A percentile compares a stretch with the other conserved stretches of the same genome.
phyloP scores from a whole-genome alignment of 768 basidiomycete species.

The Crassisporium funariophilum region DNA sequence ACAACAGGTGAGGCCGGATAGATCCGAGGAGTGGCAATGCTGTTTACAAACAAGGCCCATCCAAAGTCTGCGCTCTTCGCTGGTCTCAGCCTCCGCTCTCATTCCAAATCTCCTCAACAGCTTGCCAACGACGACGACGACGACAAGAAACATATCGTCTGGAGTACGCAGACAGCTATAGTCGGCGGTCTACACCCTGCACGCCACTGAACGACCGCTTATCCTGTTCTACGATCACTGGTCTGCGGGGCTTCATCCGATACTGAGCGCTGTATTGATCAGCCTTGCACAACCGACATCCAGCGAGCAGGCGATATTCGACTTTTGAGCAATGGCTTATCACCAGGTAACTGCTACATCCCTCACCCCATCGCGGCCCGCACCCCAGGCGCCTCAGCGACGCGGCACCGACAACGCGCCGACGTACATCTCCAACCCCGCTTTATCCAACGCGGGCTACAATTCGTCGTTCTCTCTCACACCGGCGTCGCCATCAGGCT shows the following conservation, averaged over 20 bases:
- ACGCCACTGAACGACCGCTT: slow-evolving; percentile 7
- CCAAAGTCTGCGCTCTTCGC: too few species aligned
- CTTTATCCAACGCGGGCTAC: slow-evolving; percentile 59
- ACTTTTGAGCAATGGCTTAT: slow-evolving; percentile 33
- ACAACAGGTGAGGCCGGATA: slow-evolving; percentile 20
- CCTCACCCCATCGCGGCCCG: slow-evolving; percentile 77
- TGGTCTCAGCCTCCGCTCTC: slow-evolving; percentile 17
- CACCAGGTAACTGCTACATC: slow-evolving; percentile 49
- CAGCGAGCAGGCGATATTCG: slow-evolving; percentile 5
- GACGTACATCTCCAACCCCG: slow-evolving; percentile 38
- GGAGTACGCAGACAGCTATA: neutral
- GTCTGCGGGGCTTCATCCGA: slow-evolving; percentile 13
- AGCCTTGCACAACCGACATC: slow-evolving; percentile 8
- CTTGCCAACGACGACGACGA: slow-evolving; percentile 15
- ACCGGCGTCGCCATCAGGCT: slow-evolving; percentile 51
- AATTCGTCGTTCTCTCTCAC: slow-evolving; percentile 58
- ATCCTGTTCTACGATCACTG: slow-evolving; percentile 13
- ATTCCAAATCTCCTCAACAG: too few species aligned
- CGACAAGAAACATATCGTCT: slow-evolving; percentile 4
- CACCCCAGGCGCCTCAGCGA: slow-evolving; percentile 67
- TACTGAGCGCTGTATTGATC: slow-evolving; percentile 16
- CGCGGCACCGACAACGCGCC: slow-evolving; percentile 42
- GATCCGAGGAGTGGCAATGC: slow-evolving; percentile 24
- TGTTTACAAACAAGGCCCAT: slow-evolving; percentile 22
- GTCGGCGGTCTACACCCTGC: slow-evolving; percentile 3